Evolutionary conservation across 177 flowering plant species (phyloP).

Genomic region (Telopea speciosissima): DNA sequence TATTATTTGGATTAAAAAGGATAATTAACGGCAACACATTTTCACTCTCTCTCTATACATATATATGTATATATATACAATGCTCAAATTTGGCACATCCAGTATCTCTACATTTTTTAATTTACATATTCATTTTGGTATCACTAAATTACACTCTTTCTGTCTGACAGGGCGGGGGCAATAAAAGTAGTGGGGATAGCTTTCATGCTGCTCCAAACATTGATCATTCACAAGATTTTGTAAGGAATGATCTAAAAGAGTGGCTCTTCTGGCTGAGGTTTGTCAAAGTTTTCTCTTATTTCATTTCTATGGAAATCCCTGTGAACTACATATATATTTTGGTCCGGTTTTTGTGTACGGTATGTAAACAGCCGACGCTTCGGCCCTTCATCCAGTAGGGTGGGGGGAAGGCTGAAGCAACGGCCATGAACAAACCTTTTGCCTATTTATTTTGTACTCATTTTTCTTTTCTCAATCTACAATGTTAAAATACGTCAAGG

Average conservation of each 20-base stretch:
- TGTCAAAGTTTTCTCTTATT: conserved; percentile 3
- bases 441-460: no score
- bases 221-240: conserved; percentile 98
- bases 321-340: not conserved
- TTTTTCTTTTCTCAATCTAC: not conserved
- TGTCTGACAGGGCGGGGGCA: conserved; percentile 79
- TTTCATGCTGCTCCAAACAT: conserved; percentile 99
- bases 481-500: no score
- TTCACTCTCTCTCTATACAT: no score
- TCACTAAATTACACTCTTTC: conserved; percentile 1
- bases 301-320: not conserved
- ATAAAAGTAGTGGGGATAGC: conserved; percentile 94
- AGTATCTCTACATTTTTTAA: not conserved
- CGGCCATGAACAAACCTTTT: no score
- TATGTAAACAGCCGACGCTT: no score
- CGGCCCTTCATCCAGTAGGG: no score
- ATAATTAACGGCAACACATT: not conserved
- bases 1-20: not conserved
- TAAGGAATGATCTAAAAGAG: conserved; percentile 83
- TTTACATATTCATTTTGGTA: not conserved
- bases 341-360: no score
- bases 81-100: not conserved
- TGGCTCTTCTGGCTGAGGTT: conserved; percentile 96
- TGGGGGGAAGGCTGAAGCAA: no score
- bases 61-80: no score